Evolutionary conservation across 345 rosid species (phyloP), one percentile per base, ranked within the genome.

Genomic region (Pugionium cornutum): DNA sequence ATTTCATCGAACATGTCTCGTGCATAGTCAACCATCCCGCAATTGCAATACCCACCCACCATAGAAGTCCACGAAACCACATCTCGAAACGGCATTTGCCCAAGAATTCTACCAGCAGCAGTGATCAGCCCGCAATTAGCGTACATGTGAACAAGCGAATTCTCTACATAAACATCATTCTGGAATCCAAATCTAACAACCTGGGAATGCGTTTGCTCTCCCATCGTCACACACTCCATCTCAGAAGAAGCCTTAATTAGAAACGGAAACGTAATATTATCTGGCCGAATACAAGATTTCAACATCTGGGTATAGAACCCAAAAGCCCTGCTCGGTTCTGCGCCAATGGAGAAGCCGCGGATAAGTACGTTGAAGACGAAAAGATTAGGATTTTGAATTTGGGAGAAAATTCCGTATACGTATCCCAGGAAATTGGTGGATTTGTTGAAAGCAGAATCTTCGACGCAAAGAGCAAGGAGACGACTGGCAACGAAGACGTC

Each of bases 1-100:
- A 86, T 88, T 86, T 36, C 73, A 53, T 84, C 92, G 64, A 86
- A 90, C 90, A 86, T 40, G 34, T 67, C 28, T 28, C 92, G 84
- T 4, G 91, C 92, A 7, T 78, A 73, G 4, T 34, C 78, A 27
- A 77, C 72, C 50, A 82, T 73, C 10, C 92, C 86, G 3, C 76
- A 39, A 63, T 67, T 82, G 4, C 66, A 75, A 18, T 70, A 84
- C 0, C 87, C 89, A 2, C 77, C 66, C 0, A 88, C 73, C 89
- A 88, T 86, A 0, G 88, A 85, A 55, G 87, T 88, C 90, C 90
- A 90, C 2, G 89, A 90, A 67, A 83, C 88, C 37, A 85, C 87
- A 61, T 89, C 83, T 1, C 68, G 69, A 45, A 39, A 42, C 36
- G 27, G 7, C 72, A 86, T 83, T 25, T 53, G 49, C 25, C 58